These are phyloP conservation scores for Sporothrix phasma DNA, from an alignment of 2,329 filamentous ascomycete species.

Conservation along the genomic window DNA sequence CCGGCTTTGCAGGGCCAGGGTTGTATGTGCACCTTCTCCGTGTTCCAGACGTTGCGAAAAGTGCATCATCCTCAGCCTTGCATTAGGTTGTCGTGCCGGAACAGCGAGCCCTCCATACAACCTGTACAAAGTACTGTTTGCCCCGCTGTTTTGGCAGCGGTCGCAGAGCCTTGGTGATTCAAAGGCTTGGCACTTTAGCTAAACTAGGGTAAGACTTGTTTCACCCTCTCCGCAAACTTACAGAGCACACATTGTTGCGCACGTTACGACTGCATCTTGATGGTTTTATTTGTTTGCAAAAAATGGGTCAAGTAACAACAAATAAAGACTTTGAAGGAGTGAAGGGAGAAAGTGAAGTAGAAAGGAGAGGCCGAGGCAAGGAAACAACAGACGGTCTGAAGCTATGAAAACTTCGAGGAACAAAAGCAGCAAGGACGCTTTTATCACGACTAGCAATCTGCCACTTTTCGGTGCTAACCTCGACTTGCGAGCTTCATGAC, in stretches of 20 bases:
- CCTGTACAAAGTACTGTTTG: too few species aligned
- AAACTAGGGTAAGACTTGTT: constrained; percentile 9
- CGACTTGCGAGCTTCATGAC: neutral
- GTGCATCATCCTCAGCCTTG: too few species aligned
- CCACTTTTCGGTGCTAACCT: neutral
- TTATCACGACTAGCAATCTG: too few species aligned
- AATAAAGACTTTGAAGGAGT: neutral
- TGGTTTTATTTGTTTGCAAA: neutral
- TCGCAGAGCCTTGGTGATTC: neutral
- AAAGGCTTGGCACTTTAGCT: constrained; percentile 10
- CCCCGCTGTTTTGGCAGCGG: neutral
- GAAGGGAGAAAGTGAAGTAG: constrained; percentile 12
- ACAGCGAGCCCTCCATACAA: neutral
- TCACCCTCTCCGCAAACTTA: too few species aligned
- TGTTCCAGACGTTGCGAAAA: too few species aligned
- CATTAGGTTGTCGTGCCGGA: too few species aligned
- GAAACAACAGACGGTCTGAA: neutral
- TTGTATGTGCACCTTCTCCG: too few species aligned
- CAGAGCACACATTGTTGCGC: neutral
- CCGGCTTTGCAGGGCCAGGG: too few species aligned
- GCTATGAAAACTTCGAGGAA: neutral
- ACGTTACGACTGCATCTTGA: too few species aligned
- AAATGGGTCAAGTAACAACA: constrained; percentile 5
- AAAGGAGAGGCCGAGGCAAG: neutral
- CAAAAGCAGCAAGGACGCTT: neutral